Base-by-base conservation (phyloP, 805 yeast genomes). In the Wickerhamiella azyma region DNA sequence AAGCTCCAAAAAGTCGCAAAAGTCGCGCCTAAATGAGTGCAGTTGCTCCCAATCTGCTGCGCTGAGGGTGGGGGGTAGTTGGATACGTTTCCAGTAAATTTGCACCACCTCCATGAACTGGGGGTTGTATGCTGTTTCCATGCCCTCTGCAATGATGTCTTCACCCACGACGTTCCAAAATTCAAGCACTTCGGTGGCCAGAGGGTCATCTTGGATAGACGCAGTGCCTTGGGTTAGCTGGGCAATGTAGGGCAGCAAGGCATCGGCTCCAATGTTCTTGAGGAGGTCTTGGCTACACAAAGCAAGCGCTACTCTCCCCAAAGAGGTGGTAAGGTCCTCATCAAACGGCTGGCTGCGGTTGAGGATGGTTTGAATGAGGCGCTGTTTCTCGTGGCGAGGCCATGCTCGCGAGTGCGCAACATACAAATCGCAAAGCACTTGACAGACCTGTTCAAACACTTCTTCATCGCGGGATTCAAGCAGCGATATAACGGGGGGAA, bases 1-100 rank as follows among this genome's bases (percentile, higher is more conserved):
- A 0, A 76, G 67, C 46, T 85, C 92, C 52, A 84, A 74, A 33
- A 88, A 68, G 53, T 92, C 97, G 1, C 80, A 73, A 9, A 81
- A 80, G 50, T 81, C 89, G 28, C 75, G 65, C 53, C 96, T 71
- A 60, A 76, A 89, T 21, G 76, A 70, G 18, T 63, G 62, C 55
- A 86, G 84, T 52, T 81, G 94, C 17, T 71, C 69, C 69, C 66
- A 64, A 13, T 45, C 50, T 13, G 48, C 30, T 13, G 17, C 21
- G 2, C 56, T 55, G 37, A 50, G 42, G 9, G 45, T 51, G 5
- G 13, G 32, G 28, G 43, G 48, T 4, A 74, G 57, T 41, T 74
- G 79, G 2, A 77, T 67, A 53, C 85, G 85, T 2, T 68, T 65
- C 79, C 92, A 80, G 60, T 84, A 85, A 2, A 77, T 69, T 18